Conservation (phyloP, 768 basidiomycete genomes). For the Megacollybia marginata region DNA sequence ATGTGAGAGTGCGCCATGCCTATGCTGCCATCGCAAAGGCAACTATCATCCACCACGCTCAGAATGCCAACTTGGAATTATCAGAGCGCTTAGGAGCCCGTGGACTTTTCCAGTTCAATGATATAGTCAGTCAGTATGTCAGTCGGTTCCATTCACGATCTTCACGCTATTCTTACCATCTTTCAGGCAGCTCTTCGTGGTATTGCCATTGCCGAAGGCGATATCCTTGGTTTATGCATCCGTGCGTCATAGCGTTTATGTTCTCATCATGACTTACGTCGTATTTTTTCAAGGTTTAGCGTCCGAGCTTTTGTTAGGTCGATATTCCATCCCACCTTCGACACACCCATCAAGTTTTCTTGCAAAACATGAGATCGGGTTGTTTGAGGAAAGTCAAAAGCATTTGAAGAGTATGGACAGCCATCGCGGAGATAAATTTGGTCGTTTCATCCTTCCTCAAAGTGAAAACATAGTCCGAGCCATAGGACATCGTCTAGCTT, state of each 20-base stretch:
- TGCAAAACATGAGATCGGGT: slow-evolving; percentile 7
- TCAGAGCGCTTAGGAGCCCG: slow-evolving; percentile 27
- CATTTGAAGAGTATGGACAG: background rate
- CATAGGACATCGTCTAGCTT: slow-evolving; percentile 28
- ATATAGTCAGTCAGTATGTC: slow-evolving; percentile 19
- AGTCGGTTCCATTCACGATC: background rate
- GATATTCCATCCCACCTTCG: slow-evolving; percentile 7
- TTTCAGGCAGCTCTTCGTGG: slow-evolving; percentile 24
- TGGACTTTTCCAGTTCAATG: slow-evolving; percentile 24
- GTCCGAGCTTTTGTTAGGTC: slow-evolving; percentile 8
- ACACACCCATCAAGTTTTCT: slow-evolving; percentile 6
- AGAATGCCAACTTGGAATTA: slow-evolving; percentile 1
- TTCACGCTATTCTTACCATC: no score
- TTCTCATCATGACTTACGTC: background rate
- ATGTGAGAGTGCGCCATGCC: background rate
- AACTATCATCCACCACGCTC: background rate
- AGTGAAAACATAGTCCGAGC: slow-evolving; percentile 18
- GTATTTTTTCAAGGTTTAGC: slow-evolving; percentile 11
- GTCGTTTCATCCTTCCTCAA: slow-evolving; percentile 12
- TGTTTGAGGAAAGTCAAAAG: slow-evolving; percentile 5
- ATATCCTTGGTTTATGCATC: slow-evolving; percentile 25
- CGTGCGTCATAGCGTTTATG: slow-evolving; percentile 6
- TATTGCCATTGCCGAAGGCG: slow-evolving; percentile 31
- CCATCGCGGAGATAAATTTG: slow-evolving; percentile 7
- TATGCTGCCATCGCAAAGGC: slow-evolving; percentile 5